A percentile compares a stretch with the other conserved stretches of the same genome.
phyloP scores from a whole-genome alignment of 192 early-diverging fungal genomes.

The Linderina pennispora region DNA sequence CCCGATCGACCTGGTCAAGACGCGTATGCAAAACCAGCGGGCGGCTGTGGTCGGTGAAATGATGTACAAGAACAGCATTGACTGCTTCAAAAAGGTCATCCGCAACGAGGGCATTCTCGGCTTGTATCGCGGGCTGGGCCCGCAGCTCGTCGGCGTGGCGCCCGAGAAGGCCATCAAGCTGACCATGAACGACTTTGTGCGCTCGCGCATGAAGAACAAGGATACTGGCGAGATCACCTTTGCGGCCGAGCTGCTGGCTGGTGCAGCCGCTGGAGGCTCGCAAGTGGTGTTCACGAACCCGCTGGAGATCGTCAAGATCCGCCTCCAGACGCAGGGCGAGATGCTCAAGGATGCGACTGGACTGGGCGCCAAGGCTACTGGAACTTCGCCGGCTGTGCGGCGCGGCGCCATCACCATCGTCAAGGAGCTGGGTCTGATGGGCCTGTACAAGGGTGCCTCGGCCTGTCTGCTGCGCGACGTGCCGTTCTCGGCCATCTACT shows the following conservation, averaged over 20 bases:
- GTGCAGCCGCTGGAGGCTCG: constrained; percentile 78
- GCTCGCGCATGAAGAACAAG: constrained; percentile 59
- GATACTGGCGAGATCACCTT: constrained; percentile 70
- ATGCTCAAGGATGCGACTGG: constrained; percentile 48
- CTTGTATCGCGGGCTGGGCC: constrained; percentile 88
- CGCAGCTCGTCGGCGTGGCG: constrained; percentile 91
- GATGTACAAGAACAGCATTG: constrained; percentile 90
- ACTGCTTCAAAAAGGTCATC: constrained; percentile 94
- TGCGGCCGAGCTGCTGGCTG: constrained; percentile 77
- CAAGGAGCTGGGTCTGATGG: constrained; percentile 80
- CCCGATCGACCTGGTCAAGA: constrained; percentile 98
- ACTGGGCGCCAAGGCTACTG: not conserved
- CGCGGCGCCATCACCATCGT: constrained; percentile 83
- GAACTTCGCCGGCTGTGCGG: constrained; percentile 41
- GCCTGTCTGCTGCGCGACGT: constrained; percentile 94
- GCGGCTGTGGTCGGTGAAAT: constrained; percentile 83
- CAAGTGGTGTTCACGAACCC: constrained; percentile 96
- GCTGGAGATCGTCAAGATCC: constrained; percentile 98
- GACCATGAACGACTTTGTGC: constrained; percentile 91
- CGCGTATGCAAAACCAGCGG: constrained; percentile 97
- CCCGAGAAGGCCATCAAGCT: constrained; percentile 99
- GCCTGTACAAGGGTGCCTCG: constrained; percentile 89
- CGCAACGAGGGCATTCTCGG: constrained; percentile 86
- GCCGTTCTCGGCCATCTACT: constrained; percentile 97
- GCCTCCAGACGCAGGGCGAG: constrained; percentile 86